Percentiles rank a stretch among this genome's conserved stretches.
These are phyloP conservation scores for Eucalyptus erythrocorys DNA, from an alignment of 345 rosid genomes.

Conservation along the genomic window DNA sequence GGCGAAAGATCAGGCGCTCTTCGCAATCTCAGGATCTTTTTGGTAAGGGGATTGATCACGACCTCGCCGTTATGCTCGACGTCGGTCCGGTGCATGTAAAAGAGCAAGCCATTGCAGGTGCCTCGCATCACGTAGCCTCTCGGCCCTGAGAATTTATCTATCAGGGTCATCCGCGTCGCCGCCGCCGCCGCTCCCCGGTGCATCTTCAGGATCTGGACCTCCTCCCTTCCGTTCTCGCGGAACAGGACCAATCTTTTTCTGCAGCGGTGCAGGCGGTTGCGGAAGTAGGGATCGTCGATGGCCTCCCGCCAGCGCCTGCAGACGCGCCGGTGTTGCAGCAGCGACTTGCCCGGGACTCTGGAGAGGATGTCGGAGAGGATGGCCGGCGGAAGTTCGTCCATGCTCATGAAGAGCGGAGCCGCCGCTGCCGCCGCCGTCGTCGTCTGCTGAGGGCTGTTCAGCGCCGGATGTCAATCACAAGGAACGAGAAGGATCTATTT, in stretches of 20 bases:
- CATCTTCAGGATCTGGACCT: not conserved
- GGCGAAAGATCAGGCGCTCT: not conserved
- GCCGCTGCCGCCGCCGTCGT: fast-evolving
- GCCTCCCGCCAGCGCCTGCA: not conserved
- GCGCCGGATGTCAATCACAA: not conserved
- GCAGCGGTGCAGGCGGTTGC: not conserved
- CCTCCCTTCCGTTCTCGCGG: not conserved
- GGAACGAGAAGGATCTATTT: not conserved
- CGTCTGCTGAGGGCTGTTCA: not conserved
- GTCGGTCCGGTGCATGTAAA: not conserved
- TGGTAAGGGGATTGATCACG: not conserved
- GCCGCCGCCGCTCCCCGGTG: fast-evolving
- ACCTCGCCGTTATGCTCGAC: not conserved
- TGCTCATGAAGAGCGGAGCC: not conserved
- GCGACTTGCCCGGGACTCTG: not conserved
- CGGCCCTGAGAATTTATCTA: fast-evolving
- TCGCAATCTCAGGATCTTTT: not conserved
- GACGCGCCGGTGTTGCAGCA: not conserved
- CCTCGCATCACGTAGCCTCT: not conserved
- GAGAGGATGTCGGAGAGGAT: not conserved
- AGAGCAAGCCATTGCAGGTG: not conserved
- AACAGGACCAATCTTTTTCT: not conserved
- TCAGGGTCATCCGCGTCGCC: not conserved
- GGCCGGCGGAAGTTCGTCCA: not conserved
- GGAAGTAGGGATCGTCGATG: not conserved